A percentile compares a stretch with the other conserved stretches of the same genome.
Conservation (phyloP, 352 stramenopile species). For the Saprolegnia parasitica region DNA sequence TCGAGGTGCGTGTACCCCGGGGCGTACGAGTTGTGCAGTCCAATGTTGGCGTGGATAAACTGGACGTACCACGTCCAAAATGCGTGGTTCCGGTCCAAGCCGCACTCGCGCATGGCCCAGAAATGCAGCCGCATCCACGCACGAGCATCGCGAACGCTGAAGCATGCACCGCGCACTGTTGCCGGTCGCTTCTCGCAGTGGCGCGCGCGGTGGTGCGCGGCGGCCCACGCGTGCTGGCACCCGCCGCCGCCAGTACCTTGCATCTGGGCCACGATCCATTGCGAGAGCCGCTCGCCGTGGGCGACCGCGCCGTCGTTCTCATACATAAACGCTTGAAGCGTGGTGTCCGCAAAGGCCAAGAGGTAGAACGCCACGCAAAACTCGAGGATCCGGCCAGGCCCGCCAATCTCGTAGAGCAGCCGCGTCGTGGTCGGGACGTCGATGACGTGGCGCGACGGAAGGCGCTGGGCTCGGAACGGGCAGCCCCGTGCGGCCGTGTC, state of each 20-base stretch:
- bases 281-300: neutral
- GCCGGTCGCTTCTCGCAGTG: constrained; percentile 1
- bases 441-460: no score
- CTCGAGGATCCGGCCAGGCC: neutral
- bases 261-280: constrained; percentile 4
- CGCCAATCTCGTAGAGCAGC: constrained; percentile 6
- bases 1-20: constrained; percentile 2
- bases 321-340: constrained; percentile 4
- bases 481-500: neutral
- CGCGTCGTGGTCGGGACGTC: neutral
- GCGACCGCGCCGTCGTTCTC: neutral
- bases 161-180: neutral
- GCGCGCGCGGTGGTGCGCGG: neutral
- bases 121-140: constrained; percentile 15
- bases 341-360: constrained; percentile 1
- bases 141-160: neutral
- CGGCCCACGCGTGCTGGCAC: neutral
- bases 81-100: neutral
- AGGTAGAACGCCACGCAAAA: constrained; percentile 5
- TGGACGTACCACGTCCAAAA: constrained; percentile 15
- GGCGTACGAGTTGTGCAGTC: constrained; percentile 10
- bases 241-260: neutral
- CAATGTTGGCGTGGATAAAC: neutral
- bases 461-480: neutral
- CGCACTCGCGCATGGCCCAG: neutral